Evolutionary conservation across 441 rosid species (phyloP).

Genomic region (Erysimum pusillum): DNA sequence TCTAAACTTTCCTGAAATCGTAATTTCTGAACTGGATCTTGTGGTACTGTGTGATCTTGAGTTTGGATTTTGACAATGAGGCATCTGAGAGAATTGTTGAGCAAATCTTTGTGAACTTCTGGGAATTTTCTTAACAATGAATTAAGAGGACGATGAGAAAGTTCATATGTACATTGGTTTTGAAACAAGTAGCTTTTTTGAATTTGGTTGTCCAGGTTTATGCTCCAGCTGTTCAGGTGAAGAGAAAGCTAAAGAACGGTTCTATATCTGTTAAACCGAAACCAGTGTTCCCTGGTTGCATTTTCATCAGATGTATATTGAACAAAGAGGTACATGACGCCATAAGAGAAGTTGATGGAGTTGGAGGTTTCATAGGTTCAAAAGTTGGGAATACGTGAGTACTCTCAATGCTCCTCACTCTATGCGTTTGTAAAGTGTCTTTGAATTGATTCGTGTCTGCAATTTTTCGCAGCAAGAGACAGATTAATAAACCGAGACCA

Average conservation of each 20-base stretch:
- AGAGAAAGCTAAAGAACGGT: constrained; percentile 78
- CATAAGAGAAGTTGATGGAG: constrained; percentile 68
- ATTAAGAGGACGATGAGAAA: too few relatives aligned
- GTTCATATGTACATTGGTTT: neutral
- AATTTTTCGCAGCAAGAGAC: constrained; percentile 61
- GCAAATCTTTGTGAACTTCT: too few relatives aligned
- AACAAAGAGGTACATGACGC: constrained; percentile 88
- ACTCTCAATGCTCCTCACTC: constrained; percentile 4
- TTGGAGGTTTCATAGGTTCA: constrained; percentile 86
- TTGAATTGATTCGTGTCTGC: constrained; percentile 30
- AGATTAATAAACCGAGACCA: constrained; percentile 81
- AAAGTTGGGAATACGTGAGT: constrained; percentile 87
- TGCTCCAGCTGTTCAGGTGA: constrained; percentile 75
- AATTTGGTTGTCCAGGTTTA: constrained; percentile 62
- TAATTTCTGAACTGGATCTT: neutral
- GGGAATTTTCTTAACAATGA: too few relatives aligned
- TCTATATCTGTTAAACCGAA: constrained; percentile 62
- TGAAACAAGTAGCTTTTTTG: neutral
- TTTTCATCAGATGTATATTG: constrained; percentile 75
- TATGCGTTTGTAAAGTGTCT: neutral
- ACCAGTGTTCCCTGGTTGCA: constrained; percentile 77
- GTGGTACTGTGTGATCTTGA: neutral
- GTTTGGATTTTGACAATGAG: too few relatives aligned
- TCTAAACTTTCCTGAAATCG: constrained; percentile 42
- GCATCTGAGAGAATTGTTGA: too few relatives aligned